These are phyloP conservation scores for Phytopythium litorale DNA, from an alignment of 352 stramenopile species.

Conservation along the genomic window DNA sequence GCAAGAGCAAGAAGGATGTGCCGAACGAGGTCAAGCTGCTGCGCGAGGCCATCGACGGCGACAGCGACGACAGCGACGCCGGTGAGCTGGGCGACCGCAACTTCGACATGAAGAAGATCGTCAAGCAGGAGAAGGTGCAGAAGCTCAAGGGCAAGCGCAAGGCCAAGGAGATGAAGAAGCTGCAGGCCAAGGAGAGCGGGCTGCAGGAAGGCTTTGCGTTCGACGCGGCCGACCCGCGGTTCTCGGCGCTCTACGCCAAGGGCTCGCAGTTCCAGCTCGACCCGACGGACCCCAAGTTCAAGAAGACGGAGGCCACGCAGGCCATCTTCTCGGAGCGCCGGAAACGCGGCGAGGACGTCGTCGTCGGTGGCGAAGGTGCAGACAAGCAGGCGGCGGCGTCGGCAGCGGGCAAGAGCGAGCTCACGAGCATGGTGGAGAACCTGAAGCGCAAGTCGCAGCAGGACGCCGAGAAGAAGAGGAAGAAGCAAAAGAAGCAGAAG, in stretches of 20 bases:
- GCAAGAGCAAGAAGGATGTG: slow-evolving; percentile 43
- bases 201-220: slow-evolving; percentile 79
- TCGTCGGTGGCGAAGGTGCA: not conserved
- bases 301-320: slow-evolving; percentile 74
- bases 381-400: slow-evolving; percentile 11
- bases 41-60: slow-evolving; percentile 51
- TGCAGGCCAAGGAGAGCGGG: slow-evolving; percentile 45
- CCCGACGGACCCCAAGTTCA: slow-evolving; percentile 82
- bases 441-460: slow-evolving; percentile 75
- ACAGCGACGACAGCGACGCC: slow-evolving; percentile 21
- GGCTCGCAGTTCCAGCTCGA: slow-evolving; percentile 79
- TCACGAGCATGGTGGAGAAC: slow-evolving; percentile 77
- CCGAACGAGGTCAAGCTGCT: slow-evolving; percentile 48
- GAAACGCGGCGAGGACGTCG: slow-evolving; percentile 33
- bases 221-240: slow-evolving; percentile 68
- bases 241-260: slow-evolving; percentile 71
- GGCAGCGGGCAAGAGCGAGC: slow-evolving; percentile 26
- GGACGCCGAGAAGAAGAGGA: slow-evolving; percentile 31
- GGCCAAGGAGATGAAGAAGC: slow-evolving; percentile 73
- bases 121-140: slow-evolving; percentile 65
- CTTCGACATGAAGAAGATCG: slow-evolving; percentile 86
- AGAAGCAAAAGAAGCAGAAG: slow-evolving; percentile 62
- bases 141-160: slow-evolving; percentile 77
- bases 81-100: slow-evolving; percentile 47
- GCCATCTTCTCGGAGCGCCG: slow-evolving; percentile 77